These are phyloP conservation scores for Skeletonema tropicum DNA, from an alignment of 108 stramenopile species.

Conservation along the genomic window DNA sequence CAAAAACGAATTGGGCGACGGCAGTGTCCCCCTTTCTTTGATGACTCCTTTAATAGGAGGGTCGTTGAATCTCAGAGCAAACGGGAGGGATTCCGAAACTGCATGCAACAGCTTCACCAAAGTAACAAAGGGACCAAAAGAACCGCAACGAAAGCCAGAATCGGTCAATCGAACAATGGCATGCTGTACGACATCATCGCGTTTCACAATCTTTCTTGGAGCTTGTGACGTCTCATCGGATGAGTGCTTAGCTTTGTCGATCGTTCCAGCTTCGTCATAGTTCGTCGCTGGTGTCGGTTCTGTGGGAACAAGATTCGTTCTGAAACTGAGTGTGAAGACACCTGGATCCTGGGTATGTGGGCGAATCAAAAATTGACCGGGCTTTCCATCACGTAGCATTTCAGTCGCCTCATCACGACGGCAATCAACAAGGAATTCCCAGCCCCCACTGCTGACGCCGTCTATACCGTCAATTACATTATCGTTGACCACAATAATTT, in stretches of 20 bases:
- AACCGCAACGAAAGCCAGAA: constrained; percentile 88
- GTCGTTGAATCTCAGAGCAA: constrained; percentile 75
- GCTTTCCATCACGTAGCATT: constrained; percentile 64
- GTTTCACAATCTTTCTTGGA: constrained; percentile 50
- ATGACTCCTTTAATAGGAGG: constrained; percentile 82
- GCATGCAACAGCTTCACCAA: constrained; percentile 81
- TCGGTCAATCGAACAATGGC: constrained; percentile 87
- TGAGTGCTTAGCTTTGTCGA: constrained; percentile 24
- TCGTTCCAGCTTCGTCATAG: constrained; percentile 31
- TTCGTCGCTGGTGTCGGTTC: constrained; percentile 23
- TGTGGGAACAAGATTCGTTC: constrained; percentile 78
- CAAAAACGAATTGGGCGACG: constrained; percentile 79
- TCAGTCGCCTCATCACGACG: constrained; percentile 81
- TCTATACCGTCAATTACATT: constrained; percentile 42
- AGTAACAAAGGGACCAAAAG: constrained; percentile 85
- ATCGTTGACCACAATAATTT: constrained; percentile 55
- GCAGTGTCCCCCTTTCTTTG: constrained; percentile 70
- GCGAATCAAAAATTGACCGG: constrained; percentile 83
- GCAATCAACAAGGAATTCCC: constrained; percentile 91
- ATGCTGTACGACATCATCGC: constrained; percentile 87
- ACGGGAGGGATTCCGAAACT: constrained; percentile 84
- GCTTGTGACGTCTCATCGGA: constrained; percentile 12
- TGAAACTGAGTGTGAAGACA: constrained; percentile 89
- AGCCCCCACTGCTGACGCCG: constrained; percentile 76
- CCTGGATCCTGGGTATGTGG: constrained; percentile 85